Base-by-base conservation (phyloP, 2,329 filamentous ascomycete genomes). In the Beauveria pseudobassiana region DNA sequence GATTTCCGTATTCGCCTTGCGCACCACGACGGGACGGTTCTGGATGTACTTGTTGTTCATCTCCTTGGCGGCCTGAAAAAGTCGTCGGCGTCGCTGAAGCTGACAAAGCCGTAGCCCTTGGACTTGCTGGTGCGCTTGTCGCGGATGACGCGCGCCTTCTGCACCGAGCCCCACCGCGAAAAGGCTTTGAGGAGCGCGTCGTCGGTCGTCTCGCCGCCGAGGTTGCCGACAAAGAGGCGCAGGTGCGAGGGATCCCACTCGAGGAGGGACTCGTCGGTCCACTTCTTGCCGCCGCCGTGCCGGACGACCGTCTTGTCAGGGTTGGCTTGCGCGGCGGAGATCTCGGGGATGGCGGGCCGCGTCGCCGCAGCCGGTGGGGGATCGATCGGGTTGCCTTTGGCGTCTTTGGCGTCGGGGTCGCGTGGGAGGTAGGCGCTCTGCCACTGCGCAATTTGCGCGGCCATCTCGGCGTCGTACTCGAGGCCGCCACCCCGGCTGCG, bases 11-110 rank as follows among this genome's bases (percentile, higher is more conserved):
- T 88, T 96, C 66, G 90, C 91, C 73, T 95, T 90, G 74, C 90
- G 87, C 67, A 98, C 84, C 28, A 90, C 80, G 30, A 97, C 90
- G 0, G 95, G 95, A 74, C 98, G 95, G 73, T 92, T 97, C 69
- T 96, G 93, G 72, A 99, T 98, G 76, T 99, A 99, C 78, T 99
- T 98, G 68, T 93, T 93, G 70, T 97, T 90, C 95, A 98, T 98
- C 78, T 98, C 93, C 77, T 95, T 92, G 69, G 92, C 93, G 1
- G 95, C 93, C 69, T 91, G 86, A 80, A 99, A 74, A 96, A 98
- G 71, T 97, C 93, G 73, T 99, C 95, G 34, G 92, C 90, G 71
- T 97, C 90, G 69, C 87, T 89, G 77, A 99, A 98, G 75, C 91
- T 95, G 61, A 99, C 93, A 71, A 99, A 99, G 3, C 95, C 95